A percentile compares a stretch with the other conserved stretches of the same genome.
phyloP scores from a whole-genome alignment of 2,329 filamentous ascomycete species.

The Pseudocercospora fijiensis region DNA sequence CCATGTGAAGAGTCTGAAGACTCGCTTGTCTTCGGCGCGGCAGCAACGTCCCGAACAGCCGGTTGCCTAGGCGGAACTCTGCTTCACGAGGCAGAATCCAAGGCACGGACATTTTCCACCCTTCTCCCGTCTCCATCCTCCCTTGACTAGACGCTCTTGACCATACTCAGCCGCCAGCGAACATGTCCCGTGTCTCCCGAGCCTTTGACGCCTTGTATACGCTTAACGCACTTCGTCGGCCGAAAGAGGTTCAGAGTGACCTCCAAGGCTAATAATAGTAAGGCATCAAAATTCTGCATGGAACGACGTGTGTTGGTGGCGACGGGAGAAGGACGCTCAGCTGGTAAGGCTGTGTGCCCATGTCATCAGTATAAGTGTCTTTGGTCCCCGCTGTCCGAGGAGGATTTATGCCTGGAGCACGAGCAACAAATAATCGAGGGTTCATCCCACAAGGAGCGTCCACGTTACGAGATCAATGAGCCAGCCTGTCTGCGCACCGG shows the following conservation, averaged over 20 bases:
- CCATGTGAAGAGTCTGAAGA: background rate
- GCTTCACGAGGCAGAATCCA: background rate
- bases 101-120: background rate
- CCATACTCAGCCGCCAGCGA: background rate
- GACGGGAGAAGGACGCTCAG: background rate
- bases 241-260: background rate
- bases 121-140: background rate
- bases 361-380: background rate
- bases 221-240: background rate
- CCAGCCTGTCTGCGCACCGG: background rate
- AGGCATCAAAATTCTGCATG: constrained; percentile 1
- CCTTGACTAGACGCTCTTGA: background rate
- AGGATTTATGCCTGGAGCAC: background rate
- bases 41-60: background rate
- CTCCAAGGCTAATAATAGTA: background rate
- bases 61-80: background rate
- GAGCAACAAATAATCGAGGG: background rate
- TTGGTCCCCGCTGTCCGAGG: no score
- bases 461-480: background rate
- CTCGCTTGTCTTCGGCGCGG: background rate
- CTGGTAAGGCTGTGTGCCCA: background rate
- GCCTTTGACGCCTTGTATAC: background rate
- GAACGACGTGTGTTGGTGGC: constrained; percentile 3
- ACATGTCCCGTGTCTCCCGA: background rate
- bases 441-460: background rate